Base-by-base conservation (phyloP, 2,329 filamentous ascomycete species). In the Lecanosticta acicola region DNA sequence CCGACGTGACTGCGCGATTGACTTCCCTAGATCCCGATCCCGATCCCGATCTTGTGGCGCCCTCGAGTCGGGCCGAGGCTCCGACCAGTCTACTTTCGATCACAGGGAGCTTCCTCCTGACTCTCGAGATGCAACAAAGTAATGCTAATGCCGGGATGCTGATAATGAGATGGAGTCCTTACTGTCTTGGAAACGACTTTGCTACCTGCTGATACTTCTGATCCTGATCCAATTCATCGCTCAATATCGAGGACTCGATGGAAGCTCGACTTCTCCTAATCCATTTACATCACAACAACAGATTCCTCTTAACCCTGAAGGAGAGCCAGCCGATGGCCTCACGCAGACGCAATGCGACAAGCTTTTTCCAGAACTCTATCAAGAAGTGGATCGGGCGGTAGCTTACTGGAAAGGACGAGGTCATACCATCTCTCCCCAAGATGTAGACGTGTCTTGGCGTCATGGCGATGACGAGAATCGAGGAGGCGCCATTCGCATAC, bases 351-450 rank as follows among this genome's bases (percentile, higher is more conserved):
- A 60, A 46, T 64, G 61, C 50, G 41, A 48, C 32, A 17, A 38
- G 3, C 53, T 54, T 2, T 64, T 64, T 19, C 60, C 61, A 1
- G 40, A 56, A 3, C 50, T 62, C 2, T 62, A 58, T 44, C 29
- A 51, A 29, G 61, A 63, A 43, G 53, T 63, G 32, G 55, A 61
- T 19, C 51, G 59, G 16, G 55, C 59, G 8, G 50, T 49, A 14
- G 41, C 37, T 7, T 54, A 56, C 38, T 57, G 59, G 50, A 45
- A 45, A 18, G 34, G 51, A 8, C 44, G 39, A 3, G 39, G 43
- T 4, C 46, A 54, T 17, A 47, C 21, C 18, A 55, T 63, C 39
- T 49, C 53, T 11, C 3, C 33, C 13, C 29, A 56, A 4, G 59
- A 61, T 26, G 38, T 54, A 4, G 47, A 51, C 26, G 43, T 54